Evolutionary conservation across 148 eudicot species (phyloP).

Genomic region (Diospyros lotus): DNA sequence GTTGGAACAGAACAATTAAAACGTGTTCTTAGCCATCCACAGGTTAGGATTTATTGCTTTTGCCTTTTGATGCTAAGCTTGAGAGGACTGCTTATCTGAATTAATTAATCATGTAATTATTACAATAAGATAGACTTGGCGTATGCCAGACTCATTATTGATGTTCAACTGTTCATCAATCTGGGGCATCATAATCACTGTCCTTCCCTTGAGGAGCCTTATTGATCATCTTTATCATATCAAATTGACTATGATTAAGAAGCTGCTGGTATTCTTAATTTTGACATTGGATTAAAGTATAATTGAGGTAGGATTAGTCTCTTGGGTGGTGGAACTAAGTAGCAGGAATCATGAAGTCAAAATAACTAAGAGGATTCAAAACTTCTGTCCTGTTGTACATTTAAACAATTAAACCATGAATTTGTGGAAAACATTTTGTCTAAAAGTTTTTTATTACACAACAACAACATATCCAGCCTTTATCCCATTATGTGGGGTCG

Average conservation of each 20-base stretch:
- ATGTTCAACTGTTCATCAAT: background rate
- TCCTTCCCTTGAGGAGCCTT: constrained; percentile 1
- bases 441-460: background rate
- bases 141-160: background rate
- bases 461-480: too few relatives aligned
- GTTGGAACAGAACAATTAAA: constrained; percentile 32
- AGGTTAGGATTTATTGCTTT: constrained; percentile 24
- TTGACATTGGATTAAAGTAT: background rate
- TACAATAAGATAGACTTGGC: background rate
- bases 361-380: background rate
- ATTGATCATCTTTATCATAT: background rate
- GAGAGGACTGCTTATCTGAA: background rate
- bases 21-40: constrained; percentile 53
- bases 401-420: background rate
- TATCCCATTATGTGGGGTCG: too few relatives aligned
- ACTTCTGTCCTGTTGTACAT: background rate
- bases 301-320: background rate
- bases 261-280: background rate
- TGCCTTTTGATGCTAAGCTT: background rate
- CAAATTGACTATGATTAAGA: background rate
- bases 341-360: background rate
- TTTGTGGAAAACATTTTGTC: background rate
- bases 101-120: background rate
- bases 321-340: background rate
- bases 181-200: background rate